Evolutionary conservation across 192 early-diverging fungal species (phyloP), one percentile per base, ranked within the genome.

Genomic region (Coemansia sp.): DNA sequence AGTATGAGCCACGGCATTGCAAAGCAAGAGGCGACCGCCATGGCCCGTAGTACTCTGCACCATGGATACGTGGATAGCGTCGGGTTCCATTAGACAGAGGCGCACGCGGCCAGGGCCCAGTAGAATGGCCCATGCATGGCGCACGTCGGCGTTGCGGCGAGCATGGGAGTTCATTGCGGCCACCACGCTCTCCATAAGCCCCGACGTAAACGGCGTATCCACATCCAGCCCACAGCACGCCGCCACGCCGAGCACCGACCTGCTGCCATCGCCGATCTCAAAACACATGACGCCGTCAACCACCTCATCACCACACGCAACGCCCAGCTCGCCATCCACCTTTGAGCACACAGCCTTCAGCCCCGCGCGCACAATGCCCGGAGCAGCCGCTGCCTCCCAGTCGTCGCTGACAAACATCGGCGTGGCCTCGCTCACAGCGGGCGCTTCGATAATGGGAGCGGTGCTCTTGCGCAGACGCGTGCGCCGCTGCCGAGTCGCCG

Each of bases 41-140:
- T 6, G 18, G n/a, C 6, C n/a, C 5, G 18, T 8, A 6, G 43
- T 45, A 8, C 18, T 45, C 18, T 43, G 41, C 41, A 43, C 41
- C 3, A 16, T 16, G 1, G 71, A 43, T 14, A 79, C 28, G 26
- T 79, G 77, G 42, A 79, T 74, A 6, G 77, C 77, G 50, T 79
- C 77, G 68, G 64, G 66, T 23, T 79, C 77, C 20, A 74, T n/a
- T 58, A 79, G 61, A n/a, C 77, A 79, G 20, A 48, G 16, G 31
- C 77, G 71, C 71, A 62, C 58, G 6, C 47, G 23, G 28, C 72
- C 72, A 14, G 68, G 62, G 34, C 60, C 61, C 47, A 66, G 33
- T 37, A 79, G 23, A 21, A 73, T 14, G 35, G 56, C 77, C 77
- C 77, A 79, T 14, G 61, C 61, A 25, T 68, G 52, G 8, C 77